A percentile compares a stretch with the other conserved stretches of the same genome.
phyloP scores from a whole-genome alignment of 2,329 filamentous ascomycete genomes.

The Apiospora saccharicola region DNA sequence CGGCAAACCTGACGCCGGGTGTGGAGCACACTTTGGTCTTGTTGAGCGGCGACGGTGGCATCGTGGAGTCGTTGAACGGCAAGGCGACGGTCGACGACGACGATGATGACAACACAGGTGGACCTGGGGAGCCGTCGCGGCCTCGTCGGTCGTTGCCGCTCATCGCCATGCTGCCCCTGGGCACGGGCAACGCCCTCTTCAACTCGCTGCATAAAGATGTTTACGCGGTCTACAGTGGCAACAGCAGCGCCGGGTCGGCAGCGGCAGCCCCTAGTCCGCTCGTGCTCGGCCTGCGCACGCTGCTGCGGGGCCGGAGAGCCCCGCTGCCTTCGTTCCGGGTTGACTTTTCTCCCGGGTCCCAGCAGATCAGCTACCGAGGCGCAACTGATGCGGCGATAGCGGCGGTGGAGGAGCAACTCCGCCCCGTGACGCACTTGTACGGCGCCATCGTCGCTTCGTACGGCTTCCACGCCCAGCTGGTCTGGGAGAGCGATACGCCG shows the following conservation, averaged over 20 bases:
- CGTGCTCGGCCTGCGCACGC: slow-evolving; percentile 60
- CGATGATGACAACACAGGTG: background rate
- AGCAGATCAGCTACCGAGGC: slow-evolving; percentile 49
- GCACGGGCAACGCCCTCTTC: slow-evolving; percentile 72
- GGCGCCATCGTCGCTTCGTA: slow-evolving; percentile 90
- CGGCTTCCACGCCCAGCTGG: slow-evolving; percentile 86
- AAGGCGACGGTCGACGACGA: slow-evolving; percentile 35
- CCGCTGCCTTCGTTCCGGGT: slow-evolving; percentile 70
- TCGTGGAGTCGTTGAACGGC: slow-evolving; percentile 83
- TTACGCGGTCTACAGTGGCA: slow-evolving; percentile 46
- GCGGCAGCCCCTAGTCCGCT: slow-evolving; percentile 48
- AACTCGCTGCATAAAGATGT: slow-evolving; percentile 67
- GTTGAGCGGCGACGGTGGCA: slow-evolving; percentile 86
- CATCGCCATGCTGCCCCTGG: slow-evolving; percentile 65
- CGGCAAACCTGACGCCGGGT: slow-evolving; percentile 45
- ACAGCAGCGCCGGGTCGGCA: slow-evolving; percentile 21
- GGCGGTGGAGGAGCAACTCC: slow-evolving; percentile 40
- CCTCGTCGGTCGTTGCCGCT: slow-evolving; percentile 44
- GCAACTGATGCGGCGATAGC: slow-evolving; percentile 23
- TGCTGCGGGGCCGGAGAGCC: slow-evolving; percentile 63
- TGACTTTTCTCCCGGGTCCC: slow-evolving; percentile 65
- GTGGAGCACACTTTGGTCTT: slow-evolving; percentile 71
- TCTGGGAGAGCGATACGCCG: slow-evolving; percentile 88
- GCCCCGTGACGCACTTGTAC: slow-evolving; percentile 56
- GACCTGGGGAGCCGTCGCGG: background rate